Evolutionary conservation across 352 stramenopile genomes (phyloP).

Genomic region (Globisporangium iwayamae): DNA sequence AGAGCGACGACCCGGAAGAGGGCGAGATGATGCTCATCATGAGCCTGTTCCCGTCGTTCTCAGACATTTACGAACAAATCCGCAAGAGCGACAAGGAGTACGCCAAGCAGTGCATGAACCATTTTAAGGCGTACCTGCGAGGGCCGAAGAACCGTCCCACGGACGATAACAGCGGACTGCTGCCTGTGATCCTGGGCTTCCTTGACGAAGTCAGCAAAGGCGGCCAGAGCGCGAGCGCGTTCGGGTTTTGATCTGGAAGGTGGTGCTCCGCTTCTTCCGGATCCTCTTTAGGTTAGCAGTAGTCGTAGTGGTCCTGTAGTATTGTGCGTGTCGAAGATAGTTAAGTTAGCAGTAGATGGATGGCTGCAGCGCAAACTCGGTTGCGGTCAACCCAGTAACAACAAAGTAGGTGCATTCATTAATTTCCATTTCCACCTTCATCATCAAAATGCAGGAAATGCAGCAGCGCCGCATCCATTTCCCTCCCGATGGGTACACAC

Average conservation of each 20-base stretch:
- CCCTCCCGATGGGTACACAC: not conserved
- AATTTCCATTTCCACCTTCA: slow-evolving; percentile 6
- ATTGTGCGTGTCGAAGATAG: slow-evolving; percentile 17
- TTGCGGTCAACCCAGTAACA: slow-evolving; percentile 8
- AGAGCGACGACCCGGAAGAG: slow-evolving; percentile 74
- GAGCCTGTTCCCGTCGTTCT: slow-evolving; percentile 86
- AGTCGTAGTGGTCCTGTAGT: slow-evolving; percentile 14
- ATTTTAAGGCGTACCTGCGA: slow-evolving; percentile 80
- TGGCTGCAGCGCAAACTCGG: slow-evolving; percentile 20
- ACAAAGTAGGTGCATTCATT: slow-evolving; percentile 12
- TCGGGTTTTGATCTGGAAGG: slow-evolving; percentile 62
- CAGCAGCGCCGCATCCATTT: not conserved
- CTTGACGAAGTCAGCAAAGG: slow-evolving; percentile 64
- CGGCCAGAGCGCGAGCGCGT: slow-evolving; percentile 56
- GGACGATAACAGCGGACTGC: slow-evolving; percentile 62
- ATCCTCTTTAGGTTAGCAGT: slow-evolving; percentile 10
- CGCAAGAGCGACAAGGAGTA: slow-evolving; percentile 72
- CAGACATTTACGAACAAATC: slow-evolving; percentile 85
- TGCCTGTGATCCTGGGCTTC: slow-evolving; percentile 71
- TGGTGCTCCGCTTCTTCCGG: not conserved
- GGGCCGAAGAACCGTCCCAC: slow-evolving; percentile 85
- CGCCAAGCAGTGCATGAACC: slow-evolving; percentile 81
- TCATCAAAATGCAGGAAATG: not conserved
- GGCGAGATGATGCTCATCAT: slow-evolving; percentile 81
- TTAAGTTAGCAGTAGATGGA: slow-evolving; percentile 22